phyloP scores from a whole-genome alignment of 139 green algal species.

The Axilococcus clingmanii region DNA sequence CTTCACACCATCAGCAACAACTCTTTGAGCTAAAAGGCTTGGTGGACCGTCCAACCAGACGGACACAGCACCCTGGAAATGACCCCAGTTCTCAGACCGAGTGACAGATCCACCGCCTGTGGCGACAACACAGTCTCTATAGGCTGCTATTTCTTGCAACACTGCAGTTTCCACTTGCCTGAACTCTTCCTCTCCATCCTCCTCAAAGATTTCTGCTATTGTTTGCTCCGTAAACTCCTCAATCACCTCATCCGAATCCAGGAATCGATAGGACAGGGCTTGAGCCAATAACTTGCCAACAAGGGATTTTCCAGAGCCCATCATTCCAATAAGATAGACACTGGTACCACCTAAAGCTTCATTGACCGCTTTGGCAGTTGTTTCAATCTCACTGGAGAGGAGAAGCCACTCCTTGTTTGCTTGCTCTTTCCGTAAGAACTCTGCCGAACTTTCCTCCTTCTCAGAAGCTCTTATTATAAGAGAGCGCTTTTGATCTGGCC shows the following conservation, averaged over 20 bases:
- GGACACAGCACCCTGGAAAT: conserved; percentile 75
- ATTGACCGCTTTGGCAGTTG: conserved; percentile 30
- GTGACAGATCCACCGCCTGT: conserved; percentile 75
- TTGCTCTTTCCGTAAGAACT: no score
- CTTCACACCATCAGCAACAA: conserved; percentile 53
- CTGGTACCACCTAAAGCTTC: conserved; percentile 58
- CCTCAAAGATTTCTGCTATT: conserved; percentile 66
- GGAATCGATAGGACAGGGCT: conserved; percentile 62
- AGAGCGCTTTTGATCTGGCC: not conserved
- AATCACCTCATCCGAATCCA: conserved; percentile 76
- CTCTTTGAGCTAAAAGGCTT: conserved; percentile 48
- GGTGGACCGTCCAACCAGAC: conserved; percentile 70
- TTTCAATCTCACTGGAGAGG: conserved; percentile 17
- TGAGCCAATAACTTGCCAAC: conserved; percentile 37
- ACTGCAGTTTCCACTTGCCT: conserved; percentile 68
- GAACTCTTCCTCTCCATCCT: conserved; percentile 77
- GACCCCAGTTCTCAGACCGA: conserved; percentile 71
- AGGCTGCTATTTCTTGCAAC: conserved; percentile 55
- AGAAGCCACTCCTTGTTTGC: conserved; percentile 12
- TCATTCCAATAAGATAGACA: conserved; percentile 86
- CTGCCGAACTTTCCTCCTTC: no score
- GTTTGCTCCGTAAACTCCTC: conserved; percentile 46
- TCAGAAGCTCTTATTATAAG: conserved; percentile 4
- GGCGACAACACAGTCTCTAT: conserved; percentile 66
- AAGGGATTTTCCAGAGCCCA: conserved; percentile 71